Evolutionary conservation across 2,329 filamentous ascomycete species (phyloP), one percentile per base, ranked within the genome.

Genomic region (Fusarium lateritium): DNA sequence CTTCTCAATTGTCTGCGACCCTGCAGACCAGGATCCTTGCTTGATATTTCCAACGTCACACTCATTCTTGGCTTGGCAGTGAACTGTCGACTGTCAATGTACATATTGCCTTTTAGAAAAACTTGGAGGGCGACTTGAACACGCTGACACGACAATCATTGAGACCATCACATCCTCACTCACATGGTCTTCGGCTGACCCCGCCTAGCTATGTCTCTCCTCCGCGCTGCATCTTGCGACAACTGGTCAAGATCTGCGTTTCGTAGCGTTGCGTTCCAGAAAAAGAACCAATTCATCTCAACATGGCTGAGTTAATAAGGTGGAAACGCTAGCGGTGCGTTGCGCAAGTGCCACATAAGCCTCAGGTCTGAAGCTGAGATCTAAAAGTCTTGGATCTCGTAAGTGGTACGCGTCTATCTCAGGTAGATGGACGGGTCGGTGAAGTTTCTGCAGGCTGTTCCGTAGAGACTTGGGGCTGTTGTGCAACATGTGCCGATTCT

Each of bases 301-400:
- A 60, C 54, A 70, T 60, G 54, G 62, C 62, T 67, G 58, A 70
- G 47, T 65, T 47, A 49, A 65, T 53, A 50, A 54, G 46, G 66
- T 70, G 56, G 66, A 46, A 70, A 56, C 60, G 24, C 51, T 54
- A 66, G 38, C 45, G 34, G 22, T 38, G 67, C 51, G 62, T 70
- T 69, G 67, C 67, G 67, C 67, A 70, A 68, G 51, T 60, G 52
- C 40, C 58, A 39, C 43, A 62, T 70, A 67, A 70, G 67, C 67
- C 66, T 54, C 50, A 39, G 51, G 21, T 21, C 45, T 13, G 14
- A 45, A 42, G 46, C 36, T 56, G 52, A 63, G 45, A 34, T 67
- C 31, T 26, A 43, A 40, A 46, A 19, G 36, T 52, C 54, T 56
- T 62, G 56, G 36, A 49, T 38, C 47, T 62, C 22, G 38, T 33